Conservation (phyloP, 2,329 filamentous ascomycete species). For the Chaetoscypha palmicola region DNA sequence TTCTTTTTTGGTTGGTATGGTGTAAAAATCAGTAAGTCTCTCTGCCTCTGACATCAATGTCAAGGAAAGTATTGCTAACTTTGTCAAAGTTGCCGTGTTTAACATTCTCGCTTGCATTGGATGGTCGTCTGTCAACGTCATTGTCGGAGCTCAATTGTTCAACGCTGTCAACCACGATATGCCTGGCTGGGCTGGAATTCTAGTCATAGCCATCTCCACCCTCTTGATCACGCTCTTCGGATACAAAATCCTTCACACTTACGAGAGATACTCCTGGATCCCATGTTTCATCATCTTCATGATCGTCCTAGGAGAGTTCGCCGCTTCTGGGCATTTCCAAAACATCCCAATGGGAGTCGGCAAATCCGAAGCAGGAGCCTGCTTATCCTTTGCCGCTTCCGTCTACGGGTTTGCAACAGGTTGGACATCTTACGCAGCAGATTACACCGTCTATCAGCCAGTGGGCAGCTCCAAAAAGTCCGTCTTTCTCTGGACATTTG, state of each 20-base stretch:
- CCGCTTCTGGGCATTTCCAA: slow-evolving; percentile 57
- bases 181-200: slow-evolving; percentile 66
- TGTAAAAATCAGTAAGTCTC: slow-evolving; percentile 57
- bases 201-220: slow-evolving; percentile 64
- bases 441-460: slow-evolving; percentile 77
- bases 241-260: slow-evolving; percentile 68
- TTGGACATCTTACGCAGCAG: slow-evolving; percentile 69
- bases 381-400: slow-evolving; percentile 60
- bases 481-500: slow-evolving; percentile 63
- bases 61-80: slow-evolving; percentile 7
- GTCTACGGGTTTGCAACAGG: slow-evolving; percentile 64
- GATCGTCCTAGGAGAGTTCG: slow-evolving; percentile 62
- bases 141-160: slow-evolving; percentile 72
- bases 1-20: slow-evolving; percentile 70
- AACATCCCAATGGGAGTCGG: slow-evolving; percentile 54
- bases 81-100: slow-evolving; percentile 53
- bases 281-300: slow-evolving; percentile 68
- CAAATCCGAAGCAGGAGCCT: slow-evolving; percentile 49
- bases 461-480: slow-evolving; percentile 48
- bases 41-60: too few relatives aligned
- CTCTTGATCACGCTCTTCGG: slow-evolving; percentile 66
- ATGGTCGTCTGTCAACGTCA: slow-evolving; percentile 71
- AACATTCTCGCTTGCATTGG: slow-evolving; percentile 66
- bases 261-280: slow-evolving; percentile 70
- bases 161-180: slow-evolving; percentile 64